Percentiles rank a stretch among this genome's conserved stretches.
These are phyloP conservation scores for Alternaria ventricosa DNA, from an alignment of 2,329 filamentous ascomycete genomes.

Conservation along the genomic window DNA sequence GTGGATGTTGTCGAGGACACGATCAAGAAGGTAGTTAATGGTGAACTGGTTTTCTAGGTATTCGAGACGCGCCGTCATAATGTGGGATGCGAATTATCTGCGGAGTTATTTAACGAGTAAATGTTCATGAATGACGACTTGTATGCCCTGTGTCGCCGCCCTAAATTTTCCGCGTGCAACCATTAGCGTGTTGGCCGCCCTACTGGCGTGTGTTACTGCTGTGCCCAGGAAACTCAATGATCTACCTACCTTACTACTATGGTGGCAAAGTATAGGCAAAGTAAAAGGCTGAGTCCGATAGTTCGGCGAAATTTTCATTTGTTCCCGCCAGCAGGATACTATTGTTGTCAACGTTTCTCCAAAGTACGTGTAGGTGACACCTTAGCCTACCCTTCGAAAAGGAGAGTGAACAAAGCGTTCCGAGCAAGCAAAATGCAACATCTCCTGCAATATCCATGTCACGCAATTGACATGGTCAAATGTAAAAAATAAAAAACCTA, in stretches of 20 bases:
- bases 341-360: neutral
- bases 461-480: neutral
- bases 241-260: neutral
- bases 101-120: too few relatives aligned
- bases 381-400: neutral
- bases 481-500: neutral
- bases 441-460: neutral
- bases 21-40: conserved; percentile 1
- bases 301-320: neutral
- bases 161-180: neutral
- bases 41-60: neutral
- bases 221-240: neutral
- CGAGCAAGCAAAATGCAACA: too few relatives aligned
- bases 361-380: neutral
- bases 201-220: neutral
- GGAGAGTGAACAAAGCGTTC: too few relatives aligned
- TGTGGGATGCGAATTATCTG: too few relatives aligned
- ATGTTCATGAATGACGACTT: neutral
- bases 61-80: too few relatives aligned
- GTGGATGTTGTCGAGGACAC: conserved; percentile 9
- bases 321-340: neutral
- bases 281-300: neutral
- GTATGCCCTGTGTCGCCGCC: neutral
- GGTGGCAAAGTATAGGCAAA: neutral
- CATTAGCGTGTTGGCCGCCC: neutral